Conservation (phyloP, 345 rosid species). For the Garcia nutans region DNA sequence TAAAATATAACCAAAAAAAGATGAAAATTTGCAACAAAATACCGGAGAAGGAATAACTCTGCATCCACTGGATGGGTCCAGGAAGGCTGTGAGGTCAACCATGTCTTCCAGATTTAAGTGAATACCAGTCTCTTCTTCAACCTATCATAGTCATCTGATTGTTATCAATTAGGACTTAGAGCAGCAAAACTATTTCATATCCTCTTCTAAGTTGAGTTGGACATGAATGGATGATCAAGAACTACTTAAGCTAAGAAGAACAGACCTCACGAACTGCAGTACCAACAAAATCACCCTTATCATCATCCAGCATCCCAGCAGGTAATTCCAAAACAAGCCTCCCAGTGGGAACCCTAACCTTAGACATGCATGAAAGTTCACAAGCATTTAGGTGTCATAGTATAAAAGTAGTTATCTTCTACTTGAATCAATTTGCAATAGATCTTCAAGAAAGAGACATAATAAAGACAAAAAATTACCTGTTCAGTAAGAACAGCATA, state of each 20-base stretch:
- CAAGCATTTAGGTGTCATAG: conserved; percentile 8
- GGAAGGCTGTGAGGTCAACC: conserved; percentile 86
- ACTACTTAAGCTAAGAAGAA: conserved; percentile 4
- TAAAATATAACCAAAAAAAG: neutral
- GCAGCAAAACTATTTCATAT: neutral
- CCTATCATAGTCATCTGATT: conserved; percentile 37
- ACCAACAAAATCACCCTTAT: conserved; percentile 79
- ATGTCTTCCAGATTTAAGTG: conserved; percentile 63
- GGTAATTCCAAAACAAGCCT: conserved; percentile 77
- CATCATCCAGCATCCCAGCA: conserved; percentile 95
- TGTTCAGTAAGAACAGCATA: conserved; percentile 92
- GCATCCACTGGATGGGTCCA: conserved; percentile 66
- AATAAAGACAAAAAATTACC: conserved; percentile 35
- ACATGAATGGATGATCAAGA: neutral
- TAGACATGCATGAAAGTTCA: conserved; percentile 21
- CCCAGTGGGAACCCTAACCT: conserved; percentile 91
- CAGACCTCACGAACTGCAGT: conserved; percentile 90
- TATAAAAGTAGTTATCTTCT: neutral
- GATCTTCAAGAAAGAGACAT: neutral
- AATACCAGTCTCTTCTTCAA: conserved; percentile 88
- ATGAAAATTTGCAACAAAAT: conserved; percentile 2
- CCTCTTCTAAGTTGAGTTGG: neutral
- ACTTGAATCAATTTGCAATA: conserved; percentile 5
- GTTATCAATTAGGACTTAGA: neutral
- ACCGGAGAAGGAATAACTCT: conserved; percentile 75